A percentile compares a stretch with the other conserved stretches of the same genome.
These are phyloP conservation scores for Gamsiella multidivaricata DNA, from an alignment of 192 early-diverging fungal genomes.

Conservation along the genomic window DNA sequence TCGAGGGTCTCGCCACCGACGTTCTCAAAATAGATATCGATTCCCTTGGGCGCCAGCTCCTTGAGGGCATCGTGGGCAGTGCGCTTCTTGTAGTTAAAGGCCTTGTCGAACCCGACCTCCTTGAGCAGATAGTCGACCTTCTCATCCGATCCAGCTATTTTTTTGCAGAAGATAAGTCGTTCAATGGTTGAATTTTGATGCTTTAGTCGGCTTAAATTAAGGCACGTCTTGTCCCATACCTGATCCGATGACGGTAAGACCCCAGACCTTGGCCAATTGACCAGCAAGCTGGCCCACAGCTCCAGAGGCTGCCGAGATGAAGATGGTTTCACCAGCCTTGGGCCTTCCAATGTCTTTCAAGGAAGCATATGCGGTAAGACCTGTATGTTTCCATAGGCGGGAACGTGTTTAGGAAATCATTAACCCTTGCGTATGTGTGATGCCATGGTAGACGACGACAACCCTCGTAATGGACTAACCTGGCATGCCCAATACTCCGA, in stretches of 20 bases:
- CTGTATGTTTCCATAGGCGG: not conserved
- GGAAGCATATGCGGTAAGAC: constrained; percentile 29
- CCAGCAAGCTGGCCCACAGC: constrained; percentile 78
- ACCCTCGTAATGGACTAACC: no score
- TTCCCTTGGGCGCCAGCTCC: constrained; percentile 77
- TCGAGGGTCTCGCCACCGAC: constrained; percentile 86
- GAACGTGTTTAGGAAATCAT: no score
- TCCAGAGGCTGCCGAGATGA: constrained; percentile 80
- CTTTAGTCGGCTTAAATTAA: no score
- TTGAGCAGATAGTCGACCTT: constrained; percentile 74
- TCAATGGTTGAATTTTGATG: no score
- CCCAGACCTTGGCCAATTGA: constrained; percentile 81
- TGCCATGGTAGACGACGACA: no score
- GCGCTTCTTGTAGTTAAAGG: constrained; percentile 88
- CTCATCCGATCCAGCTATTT: constrained; percentile 75
- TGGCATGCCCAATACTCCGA: constrained; percentile 70
- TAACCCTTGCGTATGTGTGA: no score
- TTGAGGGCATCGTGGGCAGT: constrained; percentile 62
- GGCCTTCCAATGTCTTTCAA: constrained; percentile 78
- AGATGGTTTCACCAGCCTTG: constrained; percentile 88
- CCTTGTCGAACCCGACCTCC: constrained; percentile 75
- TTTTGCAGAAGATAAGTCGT: no score
- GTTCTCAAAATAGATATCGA: constrained; percentile 90
- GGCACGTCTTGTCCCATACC: not conserved
- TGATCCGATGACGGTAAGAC: constrained; percentile 77